Evolutionary conservation across 2,329 filamentous ascomycete genomes (phyloP).

Genomic region (Domatiomyces globalis): DNA sequence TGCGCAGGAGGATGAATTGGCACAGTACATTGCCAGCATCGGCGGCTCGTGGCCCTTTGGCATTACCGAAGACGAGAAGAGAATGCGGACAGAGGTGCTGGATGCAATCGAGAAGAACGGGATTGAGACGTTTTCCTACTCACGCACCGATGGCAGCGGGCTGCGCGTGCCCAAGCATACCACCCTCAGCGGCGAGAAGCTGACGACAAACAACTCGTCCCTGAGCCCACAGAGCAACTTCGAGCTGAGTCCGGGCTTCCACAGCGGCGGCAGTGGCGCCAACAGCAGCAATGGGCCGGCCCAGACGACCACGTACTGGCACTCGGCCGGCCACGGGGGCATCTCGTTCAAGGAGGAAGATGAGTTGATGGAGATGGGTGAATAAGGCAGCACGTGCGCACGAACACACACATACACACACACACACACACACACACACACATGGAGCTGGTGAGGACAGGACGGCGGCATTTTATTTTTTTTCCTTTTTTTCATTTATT

Average conservation of each 20-base stretch:
- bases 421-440: neutral
- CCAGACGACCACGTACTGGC: constrained; percentile 40
- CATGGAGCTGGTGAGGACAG: neutral
- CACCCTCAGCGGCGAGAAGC: constrained; percentile 69
- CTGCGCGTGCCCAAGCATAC: constrained; percentile 87
- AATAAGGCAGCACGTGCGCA: neutral
- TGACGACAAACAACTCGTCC: constrained; percentile 35
- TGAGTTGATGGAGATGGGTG: constrained; percentile 59
- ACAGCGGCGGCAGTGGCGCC: constrained; percentile 55
- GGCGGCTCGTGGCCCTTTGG: constrained; percentile 68
- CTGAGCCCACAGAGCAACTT: constrained; percentile 45
- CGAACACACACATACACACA: neutral
- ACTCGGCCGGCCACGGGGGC: constrained; percentile 37
- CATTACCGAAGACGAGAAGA: constrained; percentile 77
- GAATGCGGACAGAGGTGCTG: constrained; percentile 86
- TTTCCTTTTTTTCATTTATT: neutral
- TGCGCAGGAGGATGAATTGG: constrained; percentile 75
- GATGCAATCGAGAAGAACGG: constrained; percentile 76
- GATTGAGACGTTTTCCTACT: constrained; percentile 63
- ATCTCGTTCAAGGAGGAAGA: constrained; percentile 88
- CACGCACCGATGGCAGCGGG: constrained; percentile 66
- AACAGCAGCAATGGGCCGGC: constrained; percentile 28
- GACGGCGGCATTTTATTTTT: neutral
- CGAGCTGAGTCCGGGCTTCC: constrained; percentile 53
- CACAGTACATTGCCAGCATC: constrained; percentile 56